These are phyloP conservation scores for Metschnikowia corniflorae DNA, from an alignment of 805 yeast species.

Conservation along the genomic window DNA sequence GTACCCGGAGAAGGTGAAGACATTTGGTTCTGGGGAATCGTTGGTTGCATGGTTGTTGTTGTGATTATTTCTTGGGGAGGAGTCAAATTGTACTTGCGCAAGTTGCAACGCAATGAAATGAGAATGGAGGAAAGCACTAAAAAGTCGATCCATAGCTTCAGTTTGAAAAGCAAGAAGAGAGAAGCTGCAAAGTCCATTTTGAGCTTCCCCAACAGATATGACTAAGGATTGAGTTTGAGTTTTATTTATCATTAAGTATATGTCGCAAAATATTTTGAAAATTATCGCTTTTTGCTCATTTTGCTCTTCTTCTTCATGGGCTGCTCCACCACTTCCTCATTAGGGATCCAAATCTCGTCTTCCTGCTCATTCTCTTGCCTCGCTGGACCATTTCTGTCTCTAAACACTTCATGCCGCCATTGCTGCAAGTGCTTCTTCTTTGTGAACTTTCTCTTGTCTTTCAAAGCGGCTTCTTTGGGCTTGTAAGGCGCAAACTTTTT, in stretches of 20 bases:
- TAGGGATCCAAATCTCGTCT: conserved; percentile 35
- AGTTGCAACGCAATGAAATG: conserved; percentile 11
- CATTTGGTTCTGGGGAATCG: conserved; percentile 54
- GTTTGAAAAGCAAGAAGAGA: conserved; percentile 22
- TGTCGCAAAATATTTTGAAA: not conserved
- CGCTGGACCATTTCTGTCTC: conserved; percentile 49
- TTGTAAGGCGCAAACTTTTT: conserved; percentile 94
- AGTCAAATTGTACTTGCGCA: conserved; percentile 22
- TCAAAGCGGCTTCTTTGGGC: conserved; percentile 62
- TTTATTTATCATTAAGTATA: not conserved
- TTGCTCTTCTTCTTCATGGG: conserved; percentile 7
- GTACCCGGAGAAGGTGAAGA: conserved; percentile 61
- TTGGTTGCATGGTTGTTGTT: conserved; percentile 35
- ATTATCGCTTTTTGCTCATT: conserved; percentile 1
- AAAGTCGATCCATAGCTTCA: conserved; percentile 23
- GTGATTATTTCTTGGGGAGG: conserved; percentile 24
- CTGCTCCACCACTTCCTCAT: conserved; percentile 21
- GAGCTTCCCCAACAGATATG: conserved; percentile 30
- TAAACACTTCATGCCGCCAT: conserved; percentile 86
- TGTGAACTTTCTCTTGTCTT: conserved; percentile 79
- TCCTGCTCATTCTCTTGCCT: conserved; percentile 35
- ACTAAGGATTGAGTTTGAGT: not conserved
- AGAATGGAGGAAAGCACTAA: conserved; percentile 10
- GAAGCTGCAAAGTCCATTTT: conserved; percentile 38
- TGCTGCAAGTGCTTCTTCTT: conserved; percentile 80